Evolutionary conservation across 306 rosid genomes (phyloP), one percentile per base, ranked within the genome.

Genomic region (Vigna reflexopilosa): DNA sequence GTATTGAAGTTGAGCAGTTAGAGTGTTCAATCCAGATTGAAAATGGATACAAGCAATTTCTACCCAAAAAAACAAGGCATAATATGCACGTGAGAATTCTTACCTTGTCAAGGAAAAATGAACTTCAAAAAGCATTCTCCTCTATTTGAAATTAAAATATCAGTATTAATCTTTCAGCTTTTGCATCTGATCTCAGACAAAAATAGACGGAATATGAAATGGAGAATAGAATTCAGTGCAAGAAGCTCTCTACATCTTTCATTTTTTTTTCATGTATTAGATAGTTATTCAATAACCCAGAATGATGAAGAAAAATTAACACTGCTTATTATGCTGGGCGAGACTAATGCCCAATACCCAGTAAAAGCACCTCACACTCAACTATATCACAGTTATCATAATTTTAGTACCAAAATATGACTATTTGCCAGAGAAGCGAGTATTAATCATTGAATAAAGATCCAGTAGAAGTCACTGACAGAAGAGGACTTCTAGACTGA

Each of bases 51-150:
- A 26, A 0, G 69, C 11, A 42, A 42, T 9, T 11, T 51, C 42
- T 30, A 80, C 50, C 75, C 24, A n/a, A 26, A 78, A 20, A 3
- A 24, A 72, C 66, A 61, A 40, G 9, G 42, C 73, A 66, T 19
- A 47, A 48, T 38, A 19, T 36, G 56, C 34, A 17, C 8, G 10
- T 17, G 7, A 38, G 20, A 34, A 51, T 77, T 32, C 42, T 14
- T 55, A 73, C 20, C 6, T 44, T 50, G 26, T 62, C 28, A 45
- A 71, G 52, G 47, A 48, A 49, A 19, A 69, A 49, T 6, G 51
- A 51, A 66, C 32, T 45, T 56, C n/a, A n/a, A n/a, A 79, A 67
- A 6, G 36, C 24, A 15, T 3, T 22, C 19, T 24, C 26, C 40
- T 28, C 16, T 7, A 9, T 52, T 15, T 51, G 7, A 38, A 52